phyloP scores from a whole-genome alignment of 148 eudicot species.

The Vaccinium corymbosum region DNA sequence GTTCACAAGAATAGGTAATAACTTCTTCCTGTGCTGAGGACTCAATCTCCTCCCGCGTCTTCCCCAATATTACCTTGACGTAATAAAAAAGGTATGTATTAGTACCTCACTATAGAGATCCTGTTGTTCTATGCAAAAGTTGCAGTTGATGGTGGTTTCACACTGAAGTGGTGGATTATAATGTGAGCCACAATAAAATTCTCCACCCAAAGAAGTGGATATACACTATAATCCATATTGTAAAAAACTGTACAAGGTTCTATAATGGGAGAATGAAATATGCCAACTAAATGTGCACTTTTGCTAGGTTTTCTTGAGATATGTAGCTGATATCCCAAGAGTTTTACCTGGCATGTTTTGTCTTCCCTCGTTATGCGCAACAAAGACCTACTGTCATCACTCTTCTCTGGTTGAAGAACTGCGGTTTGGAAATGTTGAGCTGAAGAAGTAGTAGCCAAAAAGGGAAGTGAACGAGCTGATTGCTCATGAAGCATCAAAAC shows the following conservation, averaged over 20 bases:
- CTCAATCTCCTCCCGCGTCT: slow-evolving; percentile 35
- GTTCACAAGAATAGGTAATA: slow-evolving; percentile 33
- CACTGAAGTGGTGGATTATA: background rate
- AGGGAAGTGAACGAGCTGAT: slow-evolving; percentile 37
- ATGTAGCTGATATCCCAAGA: background rate
- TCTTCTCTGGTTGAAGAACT: slow-evolving; percentile 61
- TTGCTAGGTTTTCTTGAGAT: background rate
- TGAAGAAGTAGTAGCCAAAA: slow-evolving; percentile 37
- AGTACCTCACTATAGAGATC: too few relatives aligned
- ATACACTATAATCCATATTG: background rate
- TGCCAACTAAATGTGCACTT: background rate
- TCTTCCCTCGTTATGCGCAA: slow-evolving; percentile 41
- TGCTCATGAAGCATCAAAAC: slow-evolving; percentile 58
- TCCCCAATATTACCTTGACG: slow-evolving; percentile 39
- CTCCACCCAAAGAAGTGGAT: background rate
- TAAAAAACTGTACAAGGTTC: background rate
- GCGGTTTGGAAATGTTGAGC: slow-evolving; percentile 59
- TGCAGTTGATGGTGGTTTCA: background rate
- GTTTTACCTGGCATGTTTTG: slow-evolving; percentile 55
- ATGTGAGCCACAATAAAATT: background rate
- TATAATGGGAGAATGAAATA: background rate
- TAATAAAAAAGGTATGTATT: background rate
- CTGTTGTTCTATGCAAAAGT: background rate
- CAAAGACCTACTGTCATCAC: slow-evolving; percentile 46
- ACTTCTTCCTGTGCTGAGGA: slow-evolving; percentile 25